Evolutionary conservation across 768 basidiomycete species (phyloP), one percentile per base, ranked within the genome.

Genomic region (Collybia mongolica): DNA sequence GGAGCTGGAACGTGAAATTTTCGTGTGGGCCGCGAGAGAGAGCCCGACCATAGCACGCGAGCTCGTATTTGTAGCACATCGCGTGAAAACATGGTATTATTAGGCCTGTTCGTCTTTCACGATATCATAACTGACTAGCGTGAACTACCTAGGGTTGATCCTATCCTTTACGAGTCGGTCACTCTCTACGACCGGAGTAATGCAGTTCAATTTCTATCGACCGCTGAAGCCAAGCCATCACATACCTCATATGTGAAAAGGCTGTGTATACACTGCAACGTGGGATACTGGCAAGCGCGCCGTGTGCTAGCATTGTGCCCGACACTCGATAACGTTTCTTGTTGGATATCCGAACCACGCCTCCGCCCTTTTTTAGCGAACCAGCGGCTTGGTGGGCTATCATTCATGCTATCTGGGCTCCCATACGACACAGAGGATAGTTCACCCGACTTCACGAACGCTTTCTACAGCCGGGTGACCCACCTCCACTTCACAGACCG

Each of bases 1-100:
- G n/a, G 48, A 49, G 19, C 38, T 49, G 7, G 48, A 49, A 39
- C 48, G 48, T 19, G 20, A 49, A 6, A 49, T 49, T 15, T 49
- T 49, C 39, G 48, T 41, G 39, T 18, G 26, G 28, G 39, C 38
- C 26, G 48, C 48, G 6, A 17, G 22, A 6, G n/a, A 22, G 40
- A 38, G 37, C 15, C 11, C 9, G 11, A 35, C 19, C 12, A 19
- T 17, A 26, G 48, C 48, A 39, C 26, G 22, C 9, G n/a, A 20
- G 17, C 48, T 49, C 15, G 48, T 39, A 23, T 39, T 49, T n/a
- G 48, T 49, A n/a, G 48, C 48, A 8, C 37, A 14, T 26, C 36
- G 48, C 18, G 48, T 49, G 9, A 49, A 24, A 22, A 19, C 28
- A 26, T 49, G 48, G 48, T 39, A 35, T 17, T 32, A 32, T 32